Percentiles rank a stretch among this genome's conserved stretches.
Conservation (phyloP, 73 alveolate genomes). For the Paramecium pentaurelia region DNA sequence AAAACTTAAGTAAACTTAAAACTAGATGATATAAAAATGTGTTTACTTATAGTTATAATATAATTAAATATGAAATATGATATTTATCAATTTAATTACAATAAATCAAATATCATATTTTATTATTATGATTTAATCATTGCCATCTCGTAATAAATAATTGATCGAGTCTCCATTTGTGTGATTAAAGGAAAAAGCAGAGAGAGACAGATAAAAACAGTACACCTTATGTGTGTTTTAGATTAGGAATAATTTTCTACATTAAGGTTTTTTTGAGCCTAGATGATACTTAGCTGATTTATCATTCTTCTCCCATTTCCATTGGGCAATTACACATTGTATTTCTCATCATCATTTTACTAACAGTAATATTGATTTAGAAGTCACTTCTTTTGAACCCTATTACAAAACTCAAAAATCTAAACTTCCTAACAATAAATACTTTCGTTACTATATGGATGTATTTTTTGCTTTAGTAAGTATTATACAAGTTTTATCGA, state of each 20-base stretch:
- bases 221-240: neutral
- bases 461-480: neutral
- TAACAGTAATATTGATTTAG: neutral
- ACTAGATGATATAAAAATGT: neutral
- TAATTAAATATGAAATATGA: no score
- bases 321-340: neutral
- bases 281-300: neutral
- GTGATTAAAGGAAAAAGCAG: conserved; percentile 6
- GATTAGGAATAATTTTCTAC: conserved; percentile 10
- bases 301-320: conserved; percentile 8
- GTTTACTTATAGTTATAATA: neutral
- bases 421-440: neutral
- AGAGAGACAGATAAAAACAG: neutral
- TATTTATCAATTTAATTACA: neutral
- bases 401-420: neutral
- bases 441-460: neutral
- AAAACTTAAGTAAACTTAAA: no score
- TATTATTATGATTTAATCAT: neutral
- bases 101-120: neutral
- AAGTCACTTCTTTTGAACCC: neutral
- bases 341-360: conserved; percentile 27
- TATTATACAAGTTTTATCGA: neutral
- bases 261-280: neutral
- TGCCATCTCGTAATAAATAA: neutral
- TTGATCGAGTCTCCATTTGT: neutral